Percentiles rank a stretch among this genome's conserved stretches.
phyloP scores from a whole-genome alignment of 306 rosid genomes.

The Cucumis melo region DNA sequence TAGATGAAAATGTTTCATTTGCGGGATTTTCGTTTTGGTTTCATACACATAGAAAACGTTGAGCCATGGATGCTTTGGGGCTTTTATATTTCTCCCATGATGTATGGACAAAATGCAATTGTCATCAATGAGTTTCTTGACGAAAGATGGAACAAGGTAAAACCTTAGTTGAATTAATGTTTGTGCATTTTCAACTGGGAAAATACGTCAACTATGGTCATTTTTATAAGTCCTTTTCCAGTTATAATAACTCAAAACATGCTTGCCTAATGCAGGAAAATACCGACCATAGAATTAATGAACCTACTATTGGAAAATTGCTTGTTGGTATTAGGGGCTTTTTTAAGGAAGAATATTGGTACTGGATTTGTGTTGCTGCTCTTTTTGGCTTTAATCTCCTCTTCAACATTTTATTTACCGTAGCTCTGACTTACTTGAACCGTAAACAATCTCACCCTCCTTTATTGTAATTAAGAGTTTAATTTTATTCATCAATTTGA shows the following conservation, averaged over 20 bases:
- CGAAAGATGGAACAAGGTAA: conserved; percentile 66
- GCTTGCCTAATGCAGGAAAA: conserved; percentile 30
- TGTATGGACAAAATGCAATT: conserved; percentile 85
- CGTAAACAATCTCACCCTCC: conserved; percentile 30
- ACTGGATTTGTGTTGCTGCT: conserved; percentile 61
- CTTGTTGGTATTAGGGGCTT: conserved; percentile 47
- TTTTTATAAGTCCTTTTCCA: background rate
- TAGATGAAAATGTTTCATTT: background rate
- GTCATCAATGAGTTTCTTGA: conserved; percentile 75
- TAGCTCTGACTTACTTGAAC: conserved; percentile 41
- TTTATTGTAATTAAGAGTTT: background rate
- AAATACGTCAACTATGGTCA: background rate
- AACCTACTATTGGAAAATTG: conserved; percentile 46
- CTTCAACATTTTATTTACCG: conserved; percentile 37
- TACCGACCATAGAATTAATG: conserved; percentile 23
- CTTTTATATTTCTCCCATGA: conserved; percentile 70
- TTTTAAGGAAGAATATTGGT: conserved; percentile 42
- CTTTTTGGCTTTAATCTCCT: conserved; percentile 50
- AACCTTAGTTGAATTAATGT: background rate
- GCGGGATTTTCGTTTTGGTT: background rate
- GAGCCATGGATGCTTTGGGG: conserved; percentile 78
- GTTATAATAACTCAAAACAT: background rate
- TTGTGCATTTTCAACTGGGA: background rate
- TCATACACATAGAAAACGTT: conserved; percentile 33
- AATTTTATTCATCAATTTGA: background rate